Conservation (phyloP, 768 basidiomycete genomes). For the Naganishia vishniacii region DNA sequence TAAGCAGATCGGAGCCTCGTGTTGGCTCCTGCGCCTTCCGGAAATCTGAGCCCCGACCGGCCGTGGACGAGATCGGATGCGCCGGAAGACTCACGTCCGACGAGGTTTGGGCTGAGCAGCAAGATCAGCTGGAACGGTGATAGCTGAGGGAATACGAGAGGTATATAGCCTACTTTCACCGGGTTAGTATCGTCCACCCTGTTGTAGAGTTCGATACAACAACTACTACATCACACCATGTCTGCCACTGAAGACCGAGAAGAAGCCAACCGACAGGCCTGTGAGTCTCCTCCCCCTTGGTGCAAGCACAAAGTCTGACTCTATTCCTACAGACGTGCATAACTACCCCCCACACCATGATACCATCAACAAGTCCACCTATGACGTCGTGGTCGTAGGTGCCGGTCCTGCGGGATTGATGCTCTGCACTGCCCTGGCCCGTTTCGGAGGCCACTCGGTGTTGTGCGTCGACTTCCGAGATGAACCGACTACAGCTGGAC, state of each 20-base stretch:
- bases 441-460: conserved; percentile 30
- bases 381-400: conserved; percentile 35
- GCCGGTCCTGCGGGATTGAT: conserved; percentile 34
- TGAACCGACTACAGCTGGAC: conserved; percentile 29
- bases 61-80: background rate
- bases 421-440: conserved; percentile 27
- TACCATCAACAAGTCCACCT: conserved; percentile 23
- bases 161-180: background rate
- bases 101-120: background rate
- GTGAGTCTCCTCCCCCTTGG: background rate
- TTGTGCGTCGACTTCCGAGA: conserved; percentile 23
- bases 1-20: too few relatives aligned
- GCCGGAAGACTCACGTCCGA: background rate
- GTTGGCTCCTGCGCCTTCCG: background rate
- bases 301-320: background rate
- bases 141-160: background rate
- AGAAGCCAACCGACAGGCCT: conserved; percentile 27
- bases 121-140: too few relatives aligned
- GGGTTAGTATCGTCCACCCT: too few relatives aligned
- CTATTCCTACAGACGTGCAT: conserved; percentile 21
- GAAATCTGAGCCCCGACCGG: background rate
- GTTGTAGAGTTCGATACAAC: background rate
- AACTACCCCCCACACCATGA: conserved; percentile 27
- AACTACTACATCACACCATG: conserved; percentile 13
- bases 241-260: conserved; percentile 22